Percentiles rank a stretch among this genome's conserved stretches.
Conservation (phyloP, 2,329 filamentous ascomycete species). For the Colletotrichum lindemuthianum region DNA sequence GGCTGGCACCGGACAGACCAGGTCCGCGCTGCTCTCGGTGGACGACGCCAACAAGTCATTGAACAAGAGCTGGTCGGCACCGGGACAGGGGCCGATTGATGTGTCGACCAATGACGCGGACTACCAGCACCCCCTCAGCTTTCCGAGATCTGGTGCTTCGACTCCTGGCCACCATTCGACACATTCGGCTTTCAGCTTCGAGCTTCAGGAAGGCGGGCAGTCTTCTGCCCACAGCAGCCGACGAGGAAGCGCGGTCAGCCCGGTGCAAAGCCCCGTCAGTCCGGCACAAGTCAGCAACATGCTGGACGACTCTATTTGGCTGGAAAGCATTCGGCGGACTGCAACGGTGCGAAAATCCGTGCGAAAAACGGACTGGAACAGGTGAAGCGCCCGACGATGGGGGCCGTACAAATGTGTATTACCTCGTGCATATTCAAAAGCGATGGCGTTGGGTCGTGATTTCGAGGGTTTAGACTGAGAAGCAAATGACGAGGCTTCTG, state of each 20-base stretch:
- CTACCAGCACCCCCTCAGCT: conserved; percentile 62
- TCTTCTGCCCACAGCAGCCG: conserved; percentile 58
- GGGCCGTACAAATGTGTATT: too few relatives aligned
- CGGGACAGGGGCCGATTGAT: conserved; percentile 50
- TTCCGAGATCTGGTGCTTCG: conserved; percentile 59
- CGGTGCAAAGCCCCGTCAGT: conserved; percentile 72
- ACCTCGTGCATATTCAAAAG: conserved; percentile 7
- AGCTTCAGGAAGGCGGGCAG: conserved; percentile 58
- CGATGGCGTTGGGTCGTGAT: conserved; percentile 24
- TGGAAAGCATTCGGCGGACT: conserved; percentile 89
- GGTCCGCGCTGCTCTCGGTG: conserved; percentile 48
- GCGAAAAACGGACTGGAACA: conserved; percentile 30
- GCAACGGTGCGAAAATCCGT: conserved; percentile 72
- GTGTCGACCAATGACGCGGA: conserved; percentile 49
- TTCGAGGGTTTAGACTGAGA: too few relatives aligned
- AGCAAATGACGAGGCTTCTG: too few relatives aligned
- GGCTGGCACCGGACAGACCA: conserved; percentile 41
- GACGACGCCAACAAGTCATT: conserved; percentile 48
- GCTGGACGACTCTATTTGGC: conserved; percentile 90
- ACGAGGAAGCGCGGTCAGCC: conserved; percentile 75
- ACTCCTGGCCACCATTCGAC: conserved; percentile 55
- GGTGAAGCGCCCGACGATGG: conserved; percentile 3
- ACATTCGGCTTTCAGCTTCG: conserved; percentile 67
- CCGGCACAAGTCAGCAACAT: conserved; percentile 84
- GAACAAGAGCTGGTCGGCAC: conserved; percentile 55